Percentiles rank a stretch among this genome's conserved stretches.
These are phyloP conservation scores for Podaxis sp. DNA, from an alignment of 768 basidiomycete species.

Conservation along the genomic window DNA sequence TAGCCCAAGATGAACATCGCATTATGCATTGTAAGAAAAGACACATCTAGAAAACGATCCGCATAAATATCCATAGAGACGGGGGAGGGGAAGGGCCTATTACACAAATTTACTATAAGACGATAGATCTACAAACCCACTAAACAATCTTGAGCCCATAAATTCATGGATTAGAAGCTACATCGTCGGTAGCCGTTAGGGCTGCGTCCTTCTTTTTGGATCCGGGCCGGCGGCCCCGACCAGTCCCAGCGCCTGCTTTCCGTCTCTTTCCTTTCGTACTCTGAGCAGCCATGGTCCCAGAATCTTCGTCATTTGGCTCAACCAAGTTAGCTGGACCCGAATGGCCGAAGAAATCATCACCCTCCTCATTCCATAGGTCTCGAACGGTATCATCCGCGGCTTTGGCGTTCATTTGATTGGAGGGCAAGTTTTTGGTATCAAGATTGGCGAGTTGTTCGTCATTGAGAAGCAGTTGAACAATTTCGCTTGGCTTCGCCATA, in stretches of 20 bases:
- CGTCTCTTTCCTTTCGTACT: slow-evolving; percentile 39
- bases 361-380: slow-evolving; percentile 84
- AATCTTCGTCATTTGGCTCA: slow-evolving; percentile 36
- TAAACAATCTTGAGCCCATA: slow-evolving; percentile 1
- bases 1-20: background rate
- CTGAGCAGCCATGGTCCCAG: slow-evolving; percentile 24
- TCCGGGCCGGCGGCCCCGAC: slow-evolving; percentile 36
- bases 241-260: slow-evolving; percentile 29
- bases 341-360: slow-evolving; percentile 82
- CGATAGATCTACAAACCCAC: slow-evolving; percentile 10
- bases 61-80: slow-evolving; percentile 13
- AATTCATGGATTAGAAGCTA: slow-evolving; percentile 10
- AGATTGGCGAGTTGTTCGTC: slow-evolving; percentile 87
- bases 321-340: slow-evolving; percentile 24
- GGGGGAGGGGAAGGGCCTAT: slow-evolving; percentile 1
- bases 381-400: slow-evolving; percentile 36
- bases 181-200: background rate
- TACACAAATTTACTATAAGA: slow-evolving; percentile 12
- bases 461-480: slow-evolving; percentile 90
- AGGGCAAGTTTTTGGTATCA: slow-evolving; percentile 32
- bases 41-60: slow-evolving; percentile 5
- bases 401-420: slow-evolving; percentile 24
- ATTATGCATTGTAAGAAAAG: background rate
- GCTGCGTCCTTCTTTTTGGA: slow-evolving; percentile 30
- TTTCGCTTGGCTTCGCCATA: slow-evolving; percentile 92